A percentile compares a stretch with the other conserved stretches of the same genome.
Conservation (phyloP, 2,329 filamentous ascomycete genomes). For the Alternaria ventricosa region DNA sequence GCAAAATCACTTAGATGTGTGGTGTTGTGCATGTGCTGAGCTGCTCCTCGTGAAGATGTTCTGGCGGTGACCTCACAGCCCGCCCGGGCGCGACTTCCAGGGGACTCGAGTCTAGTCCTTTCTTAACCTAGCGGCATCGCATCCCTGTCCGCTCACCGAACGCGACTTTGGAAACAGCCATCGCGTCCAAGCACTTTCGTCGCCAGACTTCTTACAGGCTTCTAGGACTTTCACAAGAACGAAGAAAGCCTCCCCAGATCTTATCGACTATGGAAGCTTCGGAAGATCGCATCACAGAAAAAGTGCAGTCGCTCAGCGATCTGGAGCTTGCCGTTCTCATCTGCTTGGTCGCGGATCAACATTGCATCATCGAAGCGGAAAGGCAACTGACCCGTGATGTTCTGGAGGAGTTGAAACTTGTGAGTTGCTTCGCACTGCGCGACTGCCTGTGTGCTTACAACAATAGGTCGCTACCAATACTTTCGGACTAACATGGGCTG, state of each 20-base stretch:
- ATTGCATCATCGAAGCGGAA: conserved; percentile 85
- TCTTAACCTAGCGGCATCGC: neutral
- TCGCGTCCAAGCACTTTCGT: neutral
- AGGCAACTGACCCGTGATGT: conserved; percentile 68
- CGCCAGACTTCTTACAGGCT: neutral
- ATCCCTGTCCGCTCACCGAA: neutral
- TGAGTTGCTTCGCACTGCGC: conserved; percentile 45
- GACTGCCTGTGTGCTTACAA: conserved; percentile 8
- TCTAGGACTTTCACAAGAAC: neutral
- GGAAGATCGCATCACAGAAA: conserved; percentile 37
- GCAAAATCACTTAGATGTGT: neutral
- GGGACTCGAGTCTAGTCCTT: neutral
- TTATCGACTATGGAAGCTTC: neutral
- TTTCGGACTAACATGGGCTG: conserved; percentile 73
- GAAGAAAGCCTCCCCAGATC: neutral
- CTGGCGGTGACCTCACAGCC: neutral
- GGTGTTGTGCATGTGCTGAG: neutral
- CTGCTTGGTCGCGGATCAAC: conserved; percentile 79
- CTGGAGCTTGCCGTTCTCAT: conserved; percentile 86
- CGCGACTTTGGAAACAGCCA: neutral
- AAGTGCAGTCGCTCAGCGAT: conserved; percentile 81
- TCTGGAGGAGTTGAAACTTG: conserved; percentile 75
- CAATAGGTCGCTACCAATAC: conserved; percentile 69
- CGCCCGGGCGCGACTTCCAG: neutral
- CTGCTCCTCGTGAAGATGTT: neutral